phyloP scores from a whole-genome alignment of 148 eudicot genomes.

The Vaccinium myrtillus region DNA sequence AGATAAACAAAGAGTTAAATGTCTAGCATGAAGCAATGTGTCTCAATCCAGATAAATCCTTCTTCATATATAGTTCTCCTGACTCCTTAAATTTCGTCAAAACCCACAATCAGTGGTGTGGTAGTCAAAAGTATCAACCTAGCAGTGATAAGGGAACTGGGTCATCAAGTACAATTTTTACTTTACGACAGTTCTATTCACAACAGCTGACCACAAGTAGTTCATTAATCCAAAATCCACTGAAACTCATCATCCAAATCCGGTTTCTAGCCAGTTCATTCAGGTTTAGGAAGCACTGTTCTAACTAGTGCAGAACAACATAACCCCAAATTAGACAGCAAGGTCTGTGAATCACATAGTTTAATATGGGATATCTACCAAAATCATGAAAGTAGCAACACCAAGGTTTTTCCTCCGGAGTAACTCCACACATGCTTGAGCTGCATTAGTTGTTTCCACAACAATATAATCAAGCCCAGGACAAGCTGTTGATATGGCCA shows the following conservation, averaged over 20 bases:
- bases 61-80: not conserved
- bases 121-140: not conserved
- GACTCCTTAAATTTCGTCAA: not conserved
- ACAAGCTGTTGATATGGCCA: slow-evolving; percentile 95
- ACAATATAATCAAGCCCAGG: slow-evolving; percentile 93
- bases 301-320: not conserved
- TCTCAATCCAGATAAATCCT: not conserved
- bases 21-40: not conserved
- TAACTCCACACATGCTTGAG: slow-evolving; percentile 90
- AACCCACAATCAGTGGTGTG: not conserved
- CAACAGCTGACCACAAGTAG: not conserved
- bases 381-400: slow-evolving; percentile 95
- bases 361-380: slow-evolving; percentile 45
- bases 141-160: not conserved
- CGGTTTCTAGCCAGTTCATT: not conserved
- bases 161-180: not conserved
- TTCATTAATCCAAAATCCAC: not conserved
- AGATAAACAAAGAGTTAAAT: not conserved
- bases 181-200: not conserved
- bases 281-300: not conserved
- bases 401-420: slow-evolving; percentile 89
- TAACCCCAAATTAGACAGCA: not conserved
- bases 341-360: not conserved
- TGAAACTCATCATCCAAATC: not conserved
- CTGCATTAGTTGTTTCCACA: slow-evolving; percentile 90